Evolutionary conservation across 306 rosid genomes (phyloP).

Genomic region (Medicago arabica): DNA sequence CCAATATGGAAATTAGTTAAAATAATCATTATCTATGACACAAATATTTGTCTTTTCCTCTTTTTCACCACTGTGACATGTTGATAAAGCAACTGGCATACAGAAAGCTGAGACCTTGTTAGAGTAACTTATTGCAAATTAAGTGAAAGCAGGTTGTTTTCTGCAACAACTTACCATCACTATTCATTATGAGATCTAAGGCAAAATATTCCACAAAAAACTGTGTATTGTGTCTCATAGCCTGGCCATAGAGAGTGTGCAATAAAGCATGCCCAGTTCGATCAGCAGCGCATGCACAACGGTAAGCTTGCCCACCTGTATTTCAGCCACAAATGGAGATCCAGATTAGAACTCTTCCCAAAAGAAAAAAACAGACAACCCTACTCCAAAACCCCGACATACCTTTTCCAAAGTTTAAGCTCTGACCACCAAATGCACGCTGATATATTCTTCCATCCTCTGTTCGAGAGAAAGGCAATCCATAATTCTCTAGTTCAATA

Average conservation of each 20-base stretch:
- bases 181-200: slow-evolving; percentile 80
- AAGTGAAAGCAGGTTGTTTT: background rate
- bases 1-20: slow-evolving; percentile 37
- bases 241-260: slow-evolving; percentile 95
- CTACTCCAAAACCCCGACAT: slow-evolving; percentile 26
- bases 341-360: slow-evolving; percentile 41
- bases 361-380: slow-evolving; percentile 8
- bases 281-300: slow-evolving; percentile 97
- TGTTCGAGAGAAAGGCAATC: slow-evolving; percentile 89
- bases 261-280: slow-evolving; percentile 94
- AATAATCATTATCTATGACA: slow-evolving; percentile 15
- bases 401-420: slow-evolving; percentile 95
- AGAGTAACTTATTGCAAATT: slow-evolving; percentile 3
- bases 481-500: slow-evolving; percentile 93
- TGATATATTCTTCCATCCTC: slow-evolving; percentile 89
- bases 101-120: slow-evolving; percentile 3
- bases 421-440: slow-evolving; percentile 98
- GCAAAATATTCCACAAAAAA: slow-evolving; percentile 94
- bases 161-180: slow-evolving; percentile 66
- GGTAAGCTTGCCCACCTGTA: slow-evolving; percentile 92
- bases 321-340: slow-evolving; percentile 32
- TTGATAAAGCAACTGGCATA: slow-evolving; percentile 18
- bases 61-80: background rate
- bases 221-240: slow-evolving; percentile 92
- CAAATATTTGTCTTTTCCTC: background rate